phyloP scores from a whole-genome alignment of 129 eudicot species.

The Solidago caesia region DNA sequence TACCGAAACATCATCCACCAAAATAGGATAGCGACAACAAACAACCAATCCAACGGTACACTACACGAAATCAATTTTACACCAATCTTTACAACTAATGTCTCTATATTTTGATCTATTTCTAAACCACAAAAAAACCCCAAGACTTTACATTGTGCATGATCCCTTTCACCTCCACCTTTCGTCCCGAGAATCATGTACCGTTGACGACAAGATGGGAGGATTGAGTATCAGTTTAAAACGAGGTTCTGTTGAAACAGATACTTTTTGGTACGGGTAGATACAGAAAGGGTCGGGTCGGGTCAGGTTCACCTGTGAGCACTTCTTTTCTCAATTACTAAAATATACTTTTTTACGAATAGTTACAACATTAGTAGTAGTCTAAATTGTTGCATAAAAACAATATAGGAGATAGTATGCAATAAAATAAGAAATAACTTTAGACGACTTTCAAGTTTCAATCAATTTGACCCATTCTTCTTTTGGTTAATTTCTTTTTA shows the following conservation, averaged over 20 bases:
- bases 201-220: not conserved
- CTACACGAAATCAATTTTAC: no score
- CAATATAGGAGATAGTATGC: not conserved
- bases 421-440: not conserved
- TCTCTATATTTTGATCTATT: no score
- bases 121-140: no score
- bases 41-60: no score
- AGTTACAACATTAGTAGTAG: no score
- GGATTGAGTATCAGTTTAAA: not conserved
- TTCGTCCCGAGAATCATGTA: no score
- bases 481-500: not conserved
- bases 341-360: no score
- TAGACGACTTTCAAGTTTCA: not conserved
- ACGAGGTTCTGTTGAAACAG: not conserved
- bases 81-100: no score
- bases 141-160: no score
- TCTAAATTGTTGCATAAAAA: not conserved
- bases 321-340: not conserved
- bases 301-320: not conserved
- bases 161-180: no score
- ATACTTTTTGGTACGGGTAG: not conserved
- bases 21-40: no score
- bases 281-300: not conserved
- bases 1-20: no score
- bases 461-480: constrained; percentile 3